These are phyloP conservation scores for Salmacisia buchloeana DNA, from an alignment of 1,284 basidiomycete genomes.

Conservation along the genomic window DNA sequence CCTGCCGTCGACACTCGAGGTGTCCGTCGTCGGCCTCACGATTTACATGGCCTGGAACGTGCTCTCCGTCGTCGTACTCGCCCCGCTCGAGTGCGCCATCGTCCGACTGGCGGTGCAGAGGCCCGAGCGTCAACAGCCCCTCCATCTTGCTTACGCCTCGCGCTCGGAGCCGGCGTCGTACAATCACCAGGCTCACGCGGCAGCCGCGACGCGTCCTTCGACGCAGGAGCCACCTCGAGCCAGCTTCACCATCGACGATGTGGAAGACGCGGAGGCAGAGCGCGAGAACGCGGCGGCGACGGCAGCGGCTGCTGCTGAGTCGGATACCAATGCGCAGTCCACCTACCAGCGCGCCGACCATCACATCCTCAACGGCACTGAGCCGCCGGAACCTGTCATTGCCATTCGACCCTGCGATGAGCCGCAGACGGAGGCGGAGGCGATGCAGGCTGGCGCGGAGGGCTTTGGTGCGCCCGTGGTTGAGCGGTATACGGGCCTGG, in stretches of 20 bases:
- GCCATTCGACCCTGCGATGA: conserved; percentile 45
- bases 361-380: conserved; percentile 21
- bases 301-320: background rate
- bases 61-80: conserved; percentile 28
- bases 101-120: conserved; percentile 42
- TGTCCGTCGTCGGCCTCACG: conserved; percentile 30
- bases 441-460: conserved; percentile 17
- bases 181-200: conserved; percentile 38
- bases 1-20: conserved; percentile 26
- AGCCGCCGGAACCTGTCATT: conserved; percentile 46
- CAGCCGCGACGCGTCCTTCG: conserved; percentile 18
- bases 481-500: conserved; percentile 35
- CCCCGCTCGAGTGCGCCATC: conserved; percentile 44
- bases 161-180: conserved; percentile 24
- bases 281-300: background rate
- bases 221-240: conserved; percentile 23
- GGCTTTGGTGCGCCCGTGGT: conserved; percentile 45
- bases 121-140: conserved; percentile 40
- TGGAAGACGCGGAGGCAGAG: conserved; percentile 18
- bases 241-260: conserved; percentile 40
- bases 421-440: conserved; percentile 25
- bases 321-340: background rate
- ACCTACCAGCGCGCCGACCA: background rate
- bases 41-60: conserved; percentile 39
- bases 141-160: conserved; percentile 40